Conservation (phyloP, 2,329 filamentous ascomycete species). For the Fusarium sulawesiense region DNA sequence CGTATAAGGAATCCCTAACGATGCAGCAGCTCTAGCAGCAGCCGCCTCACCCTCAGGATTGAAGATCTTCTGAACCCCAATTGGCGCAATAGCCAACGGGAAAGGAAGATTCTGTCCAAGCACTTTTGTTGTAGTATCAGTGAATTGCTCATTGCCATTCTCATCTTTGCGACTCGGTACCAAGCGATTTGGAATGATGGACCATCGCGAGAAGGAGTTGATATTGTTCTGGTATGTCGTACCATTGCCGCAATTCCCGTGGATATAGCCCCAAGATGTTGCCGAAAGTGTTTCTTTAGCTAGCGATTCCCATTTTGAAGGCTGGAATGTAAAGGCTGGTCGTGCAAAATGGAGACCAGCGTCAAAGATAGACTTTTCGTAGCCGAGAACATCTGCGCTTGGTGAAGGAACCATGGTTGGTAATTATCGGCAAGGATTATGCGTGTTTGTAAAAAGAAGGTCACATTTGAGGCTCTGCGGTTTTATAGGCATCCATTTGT, state of each 20-base stretch:
- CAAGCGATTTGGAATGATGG: constrained; percentile 9
- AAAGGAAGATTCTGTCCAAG: constrained; percentile 22
- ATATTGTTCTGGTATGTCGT: constrained; percentile 28
- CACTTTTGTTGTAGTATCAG: constrained; percentile 15
- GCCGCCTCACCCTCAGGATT: constrained; percentile 20
- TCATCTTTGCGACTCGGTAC: constrained; percentile 22
- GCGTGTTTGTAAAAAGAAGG: neutral
- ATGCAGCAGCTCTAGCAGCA: constrained; percentile 10
- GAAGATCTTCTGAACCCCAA: constrained; percentile 29
- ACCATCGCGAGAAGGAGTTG: constrained; percentile 12
- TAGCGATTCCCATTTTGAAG: constrained; percentile 19
- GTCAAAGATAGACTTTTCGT: constrained; percentile 20
- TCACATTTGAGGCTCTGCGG: neutral
- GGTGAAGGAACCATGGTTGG: constrained; percentile 2
- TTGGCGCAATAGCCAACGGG: constrained; percentile 20
- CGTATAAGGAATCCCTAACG: constrained; percentile 3
- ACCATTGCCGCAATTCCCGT: constrained; percentile 26
- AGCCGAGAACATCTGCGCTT: constrained; percentile 13
- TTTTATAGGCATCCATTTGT: neutral
- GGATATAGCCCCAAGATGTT: constrained; percentile 32
- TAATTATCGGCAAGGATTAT: neutral
- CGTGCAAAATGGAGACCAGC: constrained; percentile 15
- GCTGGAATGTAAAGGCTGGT: constrained; percentile 14
- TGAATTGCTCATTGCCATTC: constrained; percentile 21
- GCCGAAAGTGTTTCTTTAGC: constrained; percentile 23